Conservation (phyloP, 2,329 filamentous ascomycete genomes). For the Fusarium palustre region DNA sequence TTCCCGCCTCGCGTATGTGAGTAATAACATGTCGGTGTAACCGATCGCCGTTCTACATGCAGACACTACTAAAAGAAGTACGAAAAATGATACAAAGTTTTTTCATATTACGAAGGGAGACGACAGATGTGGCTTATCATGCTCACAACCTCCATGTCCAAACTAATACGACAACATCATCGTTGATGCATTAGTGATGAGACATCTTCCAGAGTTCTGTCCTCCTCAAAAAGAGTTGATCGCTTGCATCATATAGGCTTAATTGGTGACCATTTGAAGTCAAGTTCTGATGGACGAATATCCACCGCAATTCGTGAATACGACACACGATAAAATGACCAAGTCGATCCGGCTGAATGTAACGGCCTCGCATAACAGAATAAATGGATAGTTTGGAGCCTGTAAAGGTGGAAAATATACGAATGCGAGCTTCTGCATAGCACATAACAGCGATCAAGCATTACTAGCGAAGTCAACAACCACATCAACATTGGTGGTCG, state of each 20-base stretch:
- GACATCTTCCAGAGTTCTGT: neutral
- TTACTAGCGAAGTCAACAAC: neutral
- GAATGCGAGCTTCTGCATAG: fast-evolving
- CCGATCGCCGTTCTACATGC: neutral
- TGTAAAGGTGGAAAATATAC: fast-evolving
- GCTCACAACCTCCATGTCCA: neutral
- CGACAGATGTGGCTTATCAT: neutral
- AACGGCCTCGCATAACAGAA: neutral
- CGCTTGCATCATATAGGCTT: neutral
- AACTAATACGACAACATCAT: neutral
- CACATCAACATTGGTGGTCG: neutral
- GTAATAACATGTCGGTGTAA: neutral
- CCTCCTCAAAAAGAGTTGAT: neutral
- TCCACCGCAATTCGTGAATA: neutral
- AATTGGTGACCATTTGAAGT: neutral
- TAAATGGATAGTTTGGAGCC: fast-evolving
- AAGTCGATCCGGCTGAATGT: neutral
- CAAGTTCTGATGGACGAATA: neutral
- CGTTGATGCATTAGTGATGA: neutral
- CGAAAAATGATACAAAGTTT: neutral
- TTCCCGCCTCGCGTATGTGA: neutral
- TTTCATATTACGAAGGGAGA: neutral
- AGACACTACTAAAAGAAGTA: neutral
- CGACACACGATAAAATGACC: no score
- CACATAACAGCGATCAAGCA: neutral